A percentile compares a stretch with the other conserved stretches of the same genome.
phyloP scores from a whole-genome alignment of 495 filamentous ascomycete genomes.

The Podospora bellae-mahoneyi region DNA sequence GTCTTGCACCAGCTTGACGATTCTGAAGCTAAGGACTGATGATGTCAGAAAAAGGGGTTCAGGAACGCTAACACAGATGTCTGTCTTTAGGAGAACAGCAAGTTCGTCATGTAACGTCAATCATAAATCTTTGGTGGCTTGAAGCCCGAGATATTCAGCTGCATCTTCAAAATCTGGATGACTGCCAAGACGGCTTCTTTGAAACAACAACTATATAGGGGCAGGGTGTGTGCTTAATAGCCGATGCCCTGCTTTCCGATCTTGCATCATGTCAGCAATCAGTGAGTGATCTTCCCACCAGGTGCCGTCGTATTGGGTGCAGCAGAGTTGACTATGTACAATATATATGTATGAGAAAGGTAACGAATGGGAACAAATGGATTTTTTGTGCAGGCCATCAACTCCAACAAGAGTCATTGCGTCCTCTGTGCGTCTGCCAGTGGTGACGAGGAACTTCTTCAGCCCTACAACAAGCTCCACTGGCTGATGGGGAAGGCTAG shows the following conservation, averaged over 20 bases:
- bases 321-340: background rate
- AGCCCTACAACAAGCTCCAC: background rate
- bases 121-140: no score
- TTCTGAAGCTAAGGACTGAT: background rate
- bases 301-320: background rate
- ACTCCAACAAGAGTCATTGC: background rate
- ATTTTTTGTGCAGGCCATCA: background rate
- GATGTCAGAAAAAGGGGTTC: background rate
- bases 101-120: background rate
- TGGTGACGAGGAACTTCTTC: background rate
- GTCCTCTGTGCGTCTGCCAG: background rate
- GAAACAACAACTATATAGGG: background rate
- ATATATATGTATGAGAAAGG: background rate
- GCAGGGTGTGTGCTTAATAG: background rate
- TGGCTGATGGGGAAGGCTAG: background rate
- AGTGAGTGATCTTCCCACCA: background rate
- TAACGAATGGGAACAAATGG: background rate
- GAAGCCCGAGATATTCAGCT: background rate
- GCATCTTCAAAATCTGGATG: background rate
- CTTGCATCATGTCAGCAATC: background rate
- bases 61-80: background rate
- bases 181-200: background rate
- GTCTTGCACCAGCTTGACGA: background rate
- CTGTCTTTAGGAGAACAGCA: no score
- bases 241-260: background rate